phyloP scores from a whole-genome alignment of 2,329 filamentous ascomycete species.

The Blumeriella jaapii region DNA sequence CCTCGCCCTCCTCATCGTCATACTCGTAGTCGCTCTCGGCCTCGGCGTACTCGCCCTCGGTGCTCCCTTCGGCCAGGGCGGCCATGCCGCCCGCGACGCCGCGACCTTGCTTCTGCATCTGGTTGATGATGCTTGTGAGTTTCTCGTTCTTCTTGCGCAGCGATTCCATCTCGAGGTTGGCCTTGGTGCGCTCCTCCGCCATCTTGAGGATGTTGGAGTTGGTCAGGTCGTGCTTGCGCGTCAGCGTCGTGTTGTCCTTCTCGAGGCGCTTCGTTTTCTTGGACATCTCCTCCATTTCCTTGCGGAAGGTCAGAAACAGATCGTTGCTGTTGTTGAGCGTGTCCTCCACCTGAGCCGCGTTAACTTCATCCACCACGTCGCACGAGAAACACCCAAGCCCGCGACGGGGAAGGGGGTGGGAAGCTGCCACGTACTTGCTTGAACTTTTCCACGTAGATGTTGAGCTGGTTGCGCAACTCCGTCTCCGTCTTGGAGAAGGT shows the following conservation, averaged over 20 bases:
- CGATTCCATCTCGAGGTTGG: conserved; percentile 65
- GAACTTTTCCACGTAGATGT: conserved; percentile 98
- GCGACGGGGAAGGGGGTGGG: no score
- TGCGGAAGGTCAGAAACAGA: conserved; percentile 88
- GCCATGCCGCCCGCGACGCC: conserved; percentile 57
- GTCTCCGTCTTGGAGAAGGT: conserved; percentile 95
- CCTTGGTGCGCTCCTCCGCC: conserved; percentile 80
- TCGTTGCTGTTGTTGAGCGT: conserved; percentile 98
- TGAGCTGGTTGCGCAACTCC: conserved; percentile 86
- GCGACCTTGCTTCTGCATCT: conserved; percentile 90
- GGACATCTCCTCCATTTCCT: conserved; percentile 99
- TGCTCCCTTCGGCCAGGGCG: conserved; percentile 45
- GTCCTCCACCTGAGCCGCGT: conserved; percentile 76
- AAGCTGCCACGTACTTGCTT: conserved; percentile 96
- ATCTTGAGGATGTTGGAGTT: conserved; percentile 94
- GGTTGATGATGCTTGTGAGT: conserved; percentile 85
- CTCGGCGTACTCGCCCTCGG: conserved; percentile 44
- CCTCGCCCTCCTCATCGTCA: conserved; percentile 49
- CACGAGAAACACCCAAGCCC: no score
- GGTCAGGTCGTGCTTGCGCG: conserved; percentile 85
- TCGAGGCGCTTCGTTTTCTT: conserved; percentile 96
- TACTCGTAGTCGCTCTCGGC: conserved; percentile 54
- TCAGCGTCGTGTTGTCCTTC: conserved; percentile 87
- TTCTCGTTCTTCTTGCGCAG: conserved; percentile 72
- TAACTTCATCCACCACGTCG: conserved; percentile 24